Percentiles rank a stretch among this genome's conserved stretches.
phyloP scores from a whole-genome alignment of 106 monocot genomes.

The Acanthochlamys bracteata region DNA sequence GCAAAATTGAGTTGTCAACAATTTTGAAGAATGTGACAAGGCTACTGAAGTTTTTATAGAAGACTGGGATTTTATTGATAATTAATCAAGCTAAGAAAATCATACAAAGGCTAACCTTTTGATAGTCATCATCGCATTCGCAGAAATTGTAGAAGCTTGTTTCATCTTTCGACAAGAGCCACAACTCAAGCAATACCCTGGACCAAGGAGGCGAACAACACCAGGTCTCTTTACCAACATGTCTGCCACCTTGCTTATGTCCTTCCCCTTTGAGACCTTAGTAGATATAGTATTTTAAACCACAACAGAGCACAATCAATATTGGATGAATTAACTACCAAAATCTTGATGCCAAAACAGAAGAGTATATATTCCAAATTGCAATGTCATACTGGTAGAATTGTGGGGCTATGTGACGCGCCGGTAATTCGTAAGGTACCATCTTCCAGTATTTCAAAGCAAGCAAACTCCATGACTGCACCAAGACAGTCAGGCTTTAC shows the following conservation, averaged over 20 bases:
- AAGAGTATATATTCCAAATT: too few relatives aligned
- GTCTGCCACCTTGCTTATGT: constrained; percentile 41
- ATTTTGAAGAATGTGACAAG: too few relatives aligned
- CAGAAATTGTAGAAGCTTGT: constrained; percentile 14
- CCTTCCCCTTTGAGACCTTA: constrained; percentile 22
- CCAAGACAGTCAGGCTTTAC: constrained; percentile 44
- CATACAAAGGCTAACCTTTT: constrained; percentile 25
- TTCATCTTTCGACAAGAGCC: constrained; percentile 30
- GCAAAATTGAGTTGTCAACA: background rate
- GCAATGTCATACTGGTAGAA: constrained; percentile 33
- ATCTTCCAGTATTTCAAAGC: constrained; percentile 17
- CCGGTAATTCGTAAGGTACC: constrained; percentile 17
- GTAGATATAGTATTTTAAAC: constrained; percentile 7
- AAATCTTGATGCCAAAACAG: background rate
- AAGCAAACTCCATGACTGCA: constrained; percentile 39
- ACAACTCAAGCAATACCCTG: constrained; percentile 67
- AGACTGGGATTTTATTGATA: too few relatives aligned
- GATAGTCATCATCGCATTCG: constrained; percentile 31
- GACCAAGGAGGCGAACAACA: constrained; percentile 8
- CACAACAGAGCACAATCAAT: background rate
- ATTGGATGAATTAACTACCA: too few relatives aligned
- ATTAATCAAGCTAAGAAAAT: background rate
- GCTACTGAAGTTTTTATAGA: too few relatives aligned
- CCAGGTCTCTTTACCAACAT: constrained; percentile 25
- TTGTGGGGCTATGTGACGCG: constrained; percentile 17